Evolutionary conservation across 257 asterid genomes (phyloP), one percentile per base, ranked within the genome.

Genomic region (Plectranthus barbatus): DNA sequence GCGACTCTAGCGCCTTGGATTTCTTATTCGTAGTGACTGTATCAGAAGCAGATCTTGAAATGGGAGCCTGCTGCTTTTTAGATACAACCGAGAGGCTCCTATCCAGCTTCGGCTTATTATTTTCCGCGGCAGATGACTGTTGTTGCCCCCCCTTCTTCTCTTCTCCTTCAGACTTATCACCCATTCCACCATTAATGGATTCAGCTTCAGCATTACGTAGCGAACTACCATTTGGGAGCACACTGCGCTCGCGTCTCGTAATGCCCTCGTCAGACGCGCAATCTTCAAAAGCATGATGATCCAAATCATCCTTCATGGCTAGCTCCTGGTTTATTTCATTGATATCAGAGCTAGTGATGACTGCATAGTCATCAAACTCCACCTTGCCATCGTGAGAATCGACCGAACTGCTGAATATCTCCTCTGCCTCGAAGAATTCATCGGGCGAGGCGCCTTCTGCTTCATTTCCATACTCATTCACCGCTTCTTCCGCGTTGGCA

Each of bases 371-470:
- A 74, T 77, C 81, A 60, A 72, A 60, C 49, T 83, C 97, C 63
- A 66, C 80, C 82, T 84, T 88, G 67, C 79, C 83, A 33, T 87
- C 97, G 23, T 72, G 87, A 46, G 75, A 84, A 71, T 93, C 95
- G 60, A 70, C 68, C 9, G 39, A 79, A 73, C 70, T 87, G 72
- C 89, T 80, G 83, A 93, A 93, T 48, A 93, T 93, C 88, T 93
- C 97, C 77, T 87, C 99, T 47, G 90, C 99, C 87, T 93, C 97
- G 52, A 79, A 93, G 71, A 85, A 93, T 77, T 93, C 97, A 62
- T 93, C 99, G 1, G 88, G 86, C 49, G 89, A 72, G 57, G 90
- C 89, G 63, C 70, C 72, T 65, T 83, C 97, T 62, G 77, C 58
- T 77, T 86, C 97, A 64, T 53, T 84, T 53, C 76, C 94, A 73